Percentiles rank a stretch among this genome's conserved stretches.
These are phyloP conservation scores for Trametes polyzona DNA, from an alignment of 1,284 basidiomycete species.

Conservation along the genomic window DNA sequence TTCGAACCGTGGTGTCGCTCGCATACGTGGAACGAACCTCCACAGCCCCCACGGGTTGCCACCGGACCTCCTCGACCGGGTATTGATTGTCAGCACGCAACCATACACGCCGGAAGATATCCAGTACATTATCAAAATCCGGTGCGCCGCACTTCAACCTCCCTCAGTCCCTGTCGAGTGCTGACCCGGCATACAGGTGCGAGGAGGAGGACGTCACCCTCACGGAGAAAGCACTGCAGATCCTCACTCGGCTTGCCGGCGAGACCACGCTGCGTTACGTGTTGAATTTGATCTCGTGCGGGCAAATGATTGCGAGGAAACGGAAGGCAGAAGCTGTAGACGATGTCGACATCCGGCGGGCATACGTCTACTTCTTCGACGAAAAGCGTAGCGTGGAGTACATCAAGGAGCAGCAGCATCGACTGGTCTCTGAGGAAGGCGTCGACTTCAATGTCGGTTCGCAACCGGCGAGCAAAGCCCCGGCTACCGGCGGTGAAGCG, in stretches of 20 bases:
- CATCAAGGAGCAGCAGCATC: conserved; percentile 84
- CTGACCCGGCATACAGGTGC: conserved; percentile 54
- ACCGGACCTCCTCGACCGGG: conserved; percentile 92
- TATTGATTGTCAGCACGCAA: conserved; percentile 94
- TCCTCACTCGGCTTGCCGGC: conserved; percentile 84
- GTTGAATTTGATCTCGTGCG: conserved; percentile 91
- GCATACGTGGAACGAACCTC: conserved; percentile 95
- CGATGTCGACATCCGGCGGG: conserved; percentile 82
- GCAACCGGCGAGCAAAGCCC: conserved; percentile 26
- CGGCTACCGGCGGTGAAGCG: conserved; percentile 25
- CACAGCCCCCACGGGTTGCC: conserved; percentile 95
- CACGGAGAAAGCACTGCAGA: conserved; percentile 71
- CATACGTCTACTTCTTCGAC: conserved; percentile 93
- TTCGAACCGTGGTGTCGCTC: conserved; percentile 93
- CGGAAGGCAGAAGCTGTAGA: conserved; percentile 80
- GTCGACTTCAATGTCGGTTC: conserved; percentile 36
- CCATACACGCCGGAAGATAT: conserved; percentile 89
- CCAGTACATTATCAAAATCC: conserved; percentile 89
- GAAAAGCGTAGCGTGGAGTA: conserved; percentile 95
- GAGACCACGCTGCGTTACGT: conserved; percentile 91
- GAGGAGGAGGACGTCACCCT: conserved; percentile 97
- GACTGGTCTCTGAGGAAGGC: conserved; percentile 70
- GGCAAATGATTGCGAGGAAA: conserved; percentile 81
- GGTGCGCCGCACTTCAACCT: conserved; percentile 51
- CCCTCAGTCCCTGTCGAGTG: conserved; percentile 1